Percentiles rank a stretch among this genome's conserved stretches.
Evolutionary conservation across 148 eudicot genomes (phyloP).

Genomic region (Silene conica): DNA sequence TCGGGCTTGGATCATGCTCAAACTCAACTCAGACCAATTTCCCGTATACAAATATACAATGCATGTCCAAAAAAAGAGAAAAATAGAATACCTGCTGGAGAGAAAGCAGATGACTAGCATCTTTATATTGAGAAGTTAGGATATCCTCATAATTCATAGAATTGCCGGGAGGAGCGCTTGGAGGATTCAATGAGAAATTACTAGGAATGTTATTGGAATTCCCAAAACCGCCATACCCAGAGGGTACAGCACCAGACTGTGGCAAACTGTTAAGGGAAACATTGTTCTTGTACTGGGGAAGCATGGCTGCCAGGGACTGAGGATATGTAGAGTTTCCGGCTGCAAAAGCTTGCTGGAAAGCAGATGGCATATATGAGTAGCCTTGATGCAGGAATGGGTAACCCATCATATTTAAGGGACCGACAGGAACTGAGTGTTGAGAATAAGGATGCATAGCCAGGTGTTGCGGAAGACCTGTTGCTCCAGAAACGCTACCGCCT

Average conservation of each 20-base stretch:
- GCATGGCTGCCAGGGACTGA: constrained; percentile 58
- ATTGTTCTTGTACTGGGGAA: constrained; percentile 76
- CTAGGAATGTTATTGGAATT: constrained; percentile 60
- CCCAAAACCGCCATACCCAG: constrained; percentile 85
- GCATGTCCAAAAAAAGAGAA: not conserved
- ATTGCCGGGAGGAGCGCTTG: constrained; percentile 64
- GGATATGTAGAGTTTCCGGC: constrained; percentile 62
- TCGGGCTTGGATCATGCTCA: too few species aligned
- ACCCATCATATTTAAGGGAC: constrained; percentile 69
- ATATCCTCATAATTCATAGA: constrained; percentile 61
- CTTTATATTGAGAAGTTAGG: constrained; percentile 75
- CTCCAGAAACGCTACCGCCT: constrained; percentile 53
- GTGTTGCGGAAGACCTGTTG: constrained; percentile 70
- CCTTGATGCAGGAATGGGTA: constrained; percentile 71
- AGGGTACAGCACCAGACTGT: constrained; percentile 67
- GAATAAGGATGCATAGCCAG: constrained; percentile 67
- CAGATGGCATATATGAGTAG: constrained; percentile 77
- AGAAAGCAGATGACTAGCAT: constrained; percentile 64
- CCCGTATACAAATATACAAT: not conserved
- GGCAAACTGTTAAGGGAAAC: constrained; percentile 68
- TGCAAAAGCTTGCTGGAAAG: constrained; percentile 78
- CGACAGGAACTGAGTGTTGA: constrained; percentile 69
- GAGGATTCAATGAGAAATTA: constrained; percentile 57
- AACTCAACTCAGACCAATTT: too few species aligned
- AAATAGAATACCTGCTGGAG: constrained; percentile 67